Conservation (phyloP, 2,329 filamentous ascomycete species). For the Trichoderma guizhouense region DNA sequence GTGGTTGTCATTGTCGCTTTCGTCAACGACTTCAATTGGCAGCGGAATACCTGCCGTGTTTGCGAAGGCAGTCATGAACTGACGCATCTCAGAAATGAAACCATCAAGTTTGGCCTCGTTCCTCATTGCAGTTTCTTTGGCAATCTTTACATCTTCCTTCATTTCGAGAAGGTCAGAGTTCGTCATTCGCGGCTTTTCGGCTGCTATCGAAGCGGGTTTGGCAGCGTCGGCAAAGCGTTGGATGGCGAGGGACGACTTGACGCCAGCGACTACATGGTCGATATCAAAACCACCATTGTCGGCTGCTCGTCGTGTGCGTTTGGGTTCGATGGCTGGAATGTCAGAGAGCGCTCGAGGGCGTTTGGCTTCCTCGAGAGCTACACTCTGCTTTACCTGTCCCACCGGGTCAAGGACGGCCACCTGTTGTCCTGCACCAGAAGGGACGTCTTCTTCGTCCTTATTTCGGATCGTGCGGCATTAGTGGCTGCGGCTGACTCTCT, state of each 20-base stretch:
- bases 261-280: neutral
- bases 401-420: neutral
- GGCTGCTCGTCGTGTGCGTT: neutral
- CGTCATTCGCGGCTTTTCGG: neutral
- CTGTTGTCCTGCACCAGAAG: neutral
- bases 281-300: neutral
- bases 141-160: neutral
- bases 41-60: neutral
- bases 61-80: neutral
- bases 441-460: neutral
- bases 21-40: neutral
- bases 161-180: neutral
- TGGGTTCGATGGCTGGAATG: neutral
- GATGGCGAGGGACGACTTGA: neutral
- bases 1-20: neutral
- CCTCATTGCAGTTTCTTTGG: neutral
- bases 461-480: no score
- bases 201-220: neutral
- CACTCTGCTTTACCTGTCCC: neutral
- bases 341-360: neutral
- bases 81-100: neutral
- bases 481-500: no score
- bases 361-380: neutral
- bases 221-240: neutral
- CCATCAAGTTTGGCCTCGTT: neutral